A percentile compares a stretch with the other conserved stretches of the same genome.
Conservation (phyloP, 106 monocot genomes). For the Gastrodia elata region DNA sequence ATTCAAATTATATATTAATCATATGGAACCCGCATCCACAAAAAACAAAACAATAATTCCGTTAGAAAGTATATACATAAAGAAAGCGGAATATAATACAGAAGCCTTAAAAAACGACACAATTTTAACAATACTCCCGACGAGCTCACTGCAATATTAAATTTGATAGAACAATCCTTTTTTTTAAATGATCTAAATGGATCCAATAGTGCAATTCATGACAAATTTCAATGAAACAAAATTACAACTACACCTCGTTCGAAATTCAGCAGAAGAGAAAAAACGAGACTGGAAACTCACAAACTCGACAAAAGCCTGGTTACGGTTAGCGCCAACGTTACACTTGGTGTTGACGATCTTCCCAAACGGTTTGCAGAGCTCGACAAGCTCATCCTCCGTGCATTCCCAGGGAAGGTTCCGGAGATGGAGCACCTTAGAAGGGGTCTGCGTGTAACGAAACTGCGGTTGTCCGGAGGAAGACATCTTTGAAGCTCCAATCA, state of each 20-base stretch:
- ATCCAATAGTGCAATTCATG: not conserved
- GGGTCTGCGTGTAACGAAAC: constrained; percentile 85
- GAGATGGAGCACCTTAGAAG: constrained; percentile 84
- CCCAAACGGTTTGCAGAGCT: constrained; percentile 82
- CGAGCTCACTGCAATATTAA: not conserved
- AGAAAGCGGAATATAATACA: not conserved
- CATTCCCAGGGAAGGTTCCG: constrained; percentile 88
- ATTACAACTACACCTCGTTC: not conserved
- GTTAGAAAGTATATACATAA: too few relatives aligned
- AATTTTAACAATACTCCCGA: not conserved
- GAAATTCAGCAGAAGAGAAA: not conserved
- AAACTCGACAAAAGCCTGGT: constrained; percentile 89
- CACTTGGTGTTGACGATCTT: constrained; percentile 83
- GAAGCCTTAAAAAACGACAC: not conserved
- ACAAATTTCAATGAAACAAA: not conserved
- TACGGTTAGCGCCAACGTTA: constrained; percentile 80
- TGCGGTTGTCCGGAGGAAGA: too few relatives aligned
- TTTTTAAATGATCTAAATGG: not conserved
- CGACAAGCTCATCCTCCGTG: constrained; percentile 76
- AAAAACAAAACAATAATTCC: not conserved
- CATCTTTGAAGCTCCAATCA: too few relatives aligned
- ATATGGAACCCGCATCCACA: not conserved
- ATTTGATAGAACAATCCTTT: not conserved
- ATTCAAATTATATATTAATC: not conserved
- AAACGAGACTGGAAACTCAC: constrained; percentile 23